These are phyloP conservation scores for Ceratocystis harringtonii DNA, from an alignment of 2,329 filamentous ascomycete genomes.

Conservation along the genomic window DNA sequence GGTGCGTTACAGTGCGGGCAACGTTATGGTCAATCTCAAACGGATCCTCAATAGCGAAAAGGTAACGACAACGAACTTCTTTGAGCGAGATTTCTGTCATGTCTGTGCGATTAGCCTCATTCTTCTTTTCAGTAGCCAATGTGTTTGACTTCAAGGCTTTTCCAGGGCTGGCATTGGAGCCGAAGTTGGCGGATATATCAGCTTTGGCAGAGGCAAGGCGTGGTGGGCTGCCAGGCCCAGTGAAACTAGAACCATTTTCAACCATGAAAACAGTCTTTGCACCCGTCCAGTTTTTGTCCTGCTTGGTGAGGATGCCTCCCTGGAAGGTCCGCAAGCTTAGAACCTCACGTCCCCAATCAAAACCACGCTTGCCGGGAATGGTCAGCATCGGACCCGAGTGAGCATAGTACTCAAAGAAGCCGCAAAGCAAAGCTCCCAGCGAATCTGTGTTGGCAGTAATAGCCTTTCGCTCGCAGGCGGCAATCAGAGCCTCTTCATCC, in stretches of 20 bases:
- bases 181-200: not conserved
- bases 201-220: not conserved
- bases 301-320: slow-evolving; percentile 57
- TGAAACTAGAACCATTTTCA: slow-evolving; percentile 5
- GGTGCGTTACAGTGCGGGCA: slow-evolving; percentile 69
- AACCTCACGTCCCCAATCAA: slow-evolving; percentile 69
- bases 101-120: slow-evolving; percentile 14
- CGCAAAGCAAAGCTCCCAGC: slow-evolving; percentile 55
- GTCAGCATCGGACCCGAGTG: slow-evolving; percentile 41
- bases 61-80: slow-evolving; percentile 63
- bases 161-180: slow-evolving; percentile 16
- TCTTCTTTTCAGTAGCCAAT: slow-evolving; percentile 18
- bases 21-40: slow-evolving; percentile 84
- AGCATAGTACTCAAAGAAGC: slow-evolving; percentile 82
- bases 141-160: not conserved
- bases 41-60: slow-evolving; percentile 83
- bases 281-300: slow-evolving; percentile 73
- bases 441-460: slow-evolving; percentile 56
- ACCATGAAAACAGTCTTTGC: slow-evolving; percentile 47
- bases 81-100: slow-evolving; percentile 34
- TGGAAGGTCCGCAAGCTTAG: slow-evolving; percentile 54
- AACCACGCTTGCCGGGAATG: slow-evolving; percentile 37
- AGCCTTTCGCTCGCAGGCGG: slow-evolving; percentile 40
- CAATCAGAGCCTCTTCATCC: slow-evolving; percentile 53
- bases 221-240: not conserved